phyloP scores from a whole-genome alignment of 176 grass and related monocot genomes.

The Hyparrhenia diplandra region DNA sequence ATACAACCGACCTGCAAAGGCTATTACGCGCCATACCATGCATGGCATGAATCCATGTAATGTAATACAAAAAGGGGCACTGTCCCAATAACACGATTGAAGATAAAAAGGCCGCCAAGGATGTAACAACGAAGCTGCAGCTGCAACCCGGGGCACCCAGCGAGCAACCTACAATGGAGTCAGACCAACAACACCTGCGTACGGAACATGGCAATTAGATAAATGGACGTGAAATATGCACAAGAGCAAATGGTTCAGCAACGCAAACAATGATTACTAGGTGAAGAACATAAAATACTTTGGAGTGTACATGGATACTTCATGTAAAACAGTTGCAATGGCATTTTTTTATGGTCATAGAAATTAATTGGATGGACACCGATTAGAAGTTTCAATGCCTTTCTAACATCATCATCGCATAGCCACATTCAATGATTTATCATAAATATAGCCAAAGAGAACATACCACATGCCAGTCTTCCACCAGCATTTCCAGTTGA shows the following conservation, averaged over 20 bases:
- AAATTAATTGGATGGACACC: neutral
- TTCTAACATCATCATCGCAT: neutral
- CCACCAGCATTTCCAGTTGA: constrained; percentile 97
- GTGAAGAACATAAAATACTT: neutral
- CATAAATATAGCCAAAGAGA: constrained; percentile 1
- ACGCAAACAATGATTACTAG: neutral
- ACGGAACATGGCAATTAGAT: constrained; percentile 7
- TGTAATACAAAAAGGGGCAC: constrained; percentile 8
- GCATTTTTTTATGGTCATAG: neutral
- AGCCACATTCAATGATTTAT: neutral
- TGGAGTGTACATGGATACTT: neutral
- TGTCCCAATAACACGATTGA: neutral
- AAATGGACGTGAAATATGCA: neutral
- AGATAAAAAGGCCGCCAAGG: constrained; percentile 9
- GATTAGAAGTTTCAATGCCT: neutral
- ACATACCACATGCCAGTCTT: constrained; percentile 90
- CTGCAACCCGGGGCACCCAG: neutral
- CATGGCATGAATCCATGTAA: constrained; percentile 15
- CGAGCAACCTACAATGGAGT: constrained; percentile 48
- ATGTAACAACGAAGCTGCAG: no score
- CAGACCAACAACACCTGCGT: constrained; percentile 85
- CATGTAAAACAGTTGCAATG: neutral
- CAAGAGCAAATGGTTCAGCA: neutral
- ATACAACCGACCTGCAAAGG: constrained; percentile 22
- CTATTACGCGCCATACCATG: constrained; percentile 13